These are phyloP conservation scores for Eutrema japonicum DNA, from an alignment of 345 rosid genomes.

Conservation along the genomic window DNA sequence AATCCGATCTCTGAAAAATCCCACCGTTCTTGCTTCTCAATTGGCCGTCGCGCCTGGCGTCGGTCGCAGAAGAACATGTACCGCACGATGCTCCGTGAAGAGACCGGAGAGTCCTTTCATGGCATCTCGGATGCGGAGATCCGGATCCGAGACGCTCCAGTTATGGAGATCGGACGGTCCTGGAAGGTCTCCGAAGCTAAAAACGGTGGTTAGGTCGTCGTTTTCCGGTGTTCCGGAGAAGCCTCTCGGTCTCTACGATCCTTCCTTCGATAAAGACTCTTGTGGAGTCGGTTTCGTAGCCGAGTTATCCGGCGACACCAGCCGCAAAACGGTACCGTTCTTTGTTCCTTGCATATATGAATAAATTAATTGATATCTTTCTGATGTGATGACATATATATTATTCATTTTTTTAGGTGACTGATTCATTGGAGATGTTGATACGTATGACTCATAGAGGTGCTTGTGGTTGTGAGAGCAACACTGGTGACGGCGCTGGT, in stretches of 20 bases:
- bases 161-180: slow-evolving; percentile 87
- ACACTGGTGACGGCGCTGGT: slow-evolving; percentile 99
- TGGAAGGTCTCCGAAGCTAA: slow-evolving; percentile 70
- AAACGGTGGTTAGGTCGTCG: slow-evolving; percentile 66
- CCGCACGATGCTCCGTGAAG: slow-evolving; percentile 47
- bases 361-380: background rate
- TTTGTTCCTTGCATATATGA: background rate
- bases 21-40: slow-evolving; percentile 45
- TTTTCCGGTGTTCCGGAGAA: slow-evolving; percentile 89
- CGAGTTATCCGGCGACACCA: slow-evolving; percentile 80
- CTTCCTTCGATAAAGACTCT: slow-evolving; percentile 90
- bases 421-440: slow-evolving; percentile 97
- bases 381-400: background rate
- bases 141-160: slow-evolving; percentile 62
- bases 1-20: slow-evolving; percentile 39
- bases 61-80: slow-evolving; percentile 37
- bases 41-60: slow-evolving; percentile 42
- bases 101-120: slow-evolving; percentile 53
- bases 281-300: slow-evolving; percentile 99
- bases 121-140: slow-evolving; percentile 54
- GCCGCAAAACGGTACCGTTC: slow-evolving; percentile 78
- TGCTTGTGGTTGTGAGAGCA: slow-evolving; percentile 97
- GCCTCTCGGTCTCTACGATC: slow-evolving; percentile 96
- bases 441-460: slow-evolving; percentile 95
- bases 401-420: slow-evolving; percentile 49